phyloP scores from a whole-genome alignment of 2,329 filamentous ascomycete genomes.

The Dothidotthia symphoricarpi region DNA sequence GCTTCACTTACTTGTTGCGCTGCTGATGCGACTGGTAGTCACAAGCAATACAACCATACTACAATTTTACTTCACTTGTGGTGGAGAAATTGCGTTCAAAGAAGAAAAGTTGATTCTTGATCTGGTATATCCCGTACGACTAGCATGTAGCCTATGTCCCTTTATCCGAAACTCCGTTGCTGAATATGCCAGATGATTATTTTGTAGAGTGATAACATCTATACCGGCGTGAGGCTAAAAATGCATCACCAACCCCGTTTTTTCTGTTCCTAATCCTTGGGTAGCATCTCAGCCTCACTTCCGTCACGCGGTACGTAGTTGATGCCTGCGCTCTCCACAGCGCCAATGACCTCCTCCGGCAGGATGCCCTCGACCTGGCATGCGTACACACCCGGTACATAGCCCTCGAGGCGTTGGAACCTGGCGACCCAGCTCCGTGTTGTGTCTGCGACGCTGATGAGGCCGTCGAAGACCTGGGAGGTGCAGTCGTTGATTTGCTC shows the following conservation, averaged over 20 bases:
- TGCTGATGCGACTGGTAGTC: too few relatives aligned
- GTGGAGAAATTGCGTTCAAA: too few relatives aligned
- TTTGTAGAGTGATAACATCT: neutral
- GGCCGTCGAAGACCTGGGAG: slow-evolving; percentile 90
- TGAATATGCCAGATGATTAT: slow-evolving; percentile 18
- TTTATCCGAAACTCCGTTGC: slow-evolving; percentile 25
- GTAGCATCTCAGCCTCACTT: slow-evolving; percentile 39
- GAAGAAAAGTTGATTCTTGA: neutral
- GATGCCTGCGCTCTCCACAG: slow-evolving; percentile 59
- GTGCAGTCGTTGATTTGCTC: slow-evolving; percentile 92
- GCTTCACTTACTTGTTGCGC: too few relatives aligned
- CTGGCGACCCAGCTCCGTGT: slow-evolving; percentile 88
- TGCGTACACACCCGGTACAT: slow-evolving; percentile 86
- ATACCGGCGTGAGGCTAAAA: neutral
- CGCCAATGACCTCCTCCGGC: slow-evolving; percentile 57
- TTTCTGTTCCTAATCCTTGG: slow-evolving; percentile 23
- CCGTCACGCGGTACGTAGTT: slow-evolving; percentile 57
- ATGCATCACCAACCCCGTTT: neutral
- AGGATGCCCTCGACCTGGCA: slow-evolving; percentile 86
- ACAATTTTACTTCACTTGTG: too few relatives aligned
- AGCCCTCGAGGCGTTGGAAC: slow-evolving; percentile 88
- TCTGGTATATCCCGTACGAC: slow-evolving; percentile 3
- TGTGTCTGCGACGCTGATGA: slow-evolving; percentile 84
- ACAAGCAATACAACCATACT: too few relatives aligned
- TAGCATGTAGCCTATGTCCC: slow-evolving; percentile 5